Percentiles rank a stretch among this genome's conserved stretches.
Evolutionary conservation across 2,329 filamentous ascomycete species (phyloP).

Genomic region (Stylonectria norvegica): DNA sequence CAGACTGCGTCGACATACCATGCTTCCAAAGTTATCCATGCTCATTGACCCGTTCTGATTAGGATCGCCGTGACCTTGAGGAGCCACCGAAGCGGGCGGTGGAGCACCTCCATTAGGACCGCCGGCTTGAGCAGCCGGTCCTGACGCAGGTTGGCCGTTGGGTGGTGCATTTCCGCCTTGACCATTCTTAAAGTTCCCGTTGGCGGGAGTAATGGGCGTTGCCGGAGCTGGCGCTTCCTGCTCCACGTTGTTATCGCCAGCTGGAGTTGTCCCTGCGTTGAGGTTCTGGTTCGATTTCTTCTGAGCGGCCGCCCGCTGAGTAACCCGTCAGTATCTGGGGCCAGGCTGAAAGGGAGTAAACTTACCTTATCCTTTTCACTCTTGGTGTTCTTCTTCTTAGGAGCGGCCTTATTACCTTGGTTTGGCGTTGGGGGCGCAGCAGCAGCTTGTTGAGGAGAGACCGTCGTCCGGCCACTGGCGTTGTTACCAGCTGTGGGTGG

Average conservation of each 20-base stretch:
- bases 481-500: constrained; percentile 47
- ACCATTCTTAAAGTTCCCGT: constrained; percentile 43
- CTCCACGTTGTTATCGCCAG: constrained; percentile 53
- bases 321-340: constrained; percentile 12
- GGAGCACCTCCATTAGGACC: constrained; percentile 32
- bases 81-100: constrained; percentile 41
- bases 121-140: constrained; percentile 30
- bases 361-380: constrained; percentile 66
- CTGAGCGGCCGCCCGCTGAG: constrained; percentile 49
- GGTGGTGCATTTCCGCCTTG: constrained; percentile 29
- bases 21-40: constrained; percentile 42
- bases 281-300: constrained; percentile 61
- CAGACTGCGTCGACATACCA: constrained; percentile 38
- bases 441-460: constrained; percentile 60
- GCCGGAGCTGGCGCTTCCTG: constrained; percentile 58
- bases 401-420: constrained; percentile 67
- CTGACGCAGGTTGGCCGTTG: constrained; percentile 30
- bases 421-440: constrained; percentile 74
- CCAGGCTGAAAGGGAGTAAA: constrained; percentile 4
- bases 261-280: constrained; percentile 52
- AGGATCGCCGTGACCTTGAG: constrained; percentile 46
- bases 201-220: constrained; percentile 61
- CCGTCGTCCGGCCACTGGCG: constrained; percentile 53
- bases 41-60: constrained; percentile 43
- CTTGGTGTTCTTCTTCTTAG: constrained; percentile 73